A percentile compares a stretch with the other conserved stretches of the same genome.
Conservation (phyloP, 108 stramenopile genomes). For the Mayamaea pseudoterrestris region DNA sequence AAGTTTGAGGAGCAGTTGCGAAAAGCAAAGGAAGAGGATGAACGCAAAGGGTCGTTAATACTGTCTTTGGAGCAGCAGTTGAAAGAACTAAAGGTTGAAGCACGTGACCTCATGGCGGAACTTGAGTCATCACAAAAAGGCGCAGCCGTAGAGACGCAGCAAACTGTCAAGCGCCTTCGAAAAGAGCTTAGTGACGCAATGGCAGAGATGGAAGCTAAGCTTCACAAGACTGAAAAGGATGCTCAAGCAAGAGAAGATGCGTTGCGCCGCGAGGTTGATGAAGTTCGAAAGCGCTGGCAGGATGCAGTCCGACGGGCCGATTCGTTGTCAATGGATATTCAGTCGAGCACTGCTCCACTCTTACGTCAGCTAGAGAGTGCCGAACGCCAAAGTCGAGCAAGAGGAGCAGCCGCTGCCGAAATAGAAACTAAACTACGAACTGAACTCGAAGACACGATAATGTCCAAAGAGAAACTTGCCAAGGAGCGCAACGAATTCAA, state of each 20-base stretch:
- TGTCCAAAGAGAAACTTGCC: conserved; percentile 39
- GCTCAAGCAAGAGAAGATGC: conserved; percentile 73
- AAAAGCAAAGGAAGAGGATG: conserved; percentile 34
- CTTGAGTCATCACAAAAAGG: conserved; percentile 32
- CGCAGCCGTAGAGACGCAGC: conserved; percentile 39
- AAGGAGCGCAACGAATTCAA: conserved; percentile 60
- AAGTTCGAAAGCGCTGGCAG: conserved; percentile 75
- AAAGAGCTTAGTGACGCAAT: conserved; percentile 58
- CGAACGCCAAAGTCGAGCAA: conserved; percentile 58
- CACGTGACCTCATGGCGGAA: conserved; percentile 39
- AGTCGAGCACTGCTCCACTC: conserved; percentile 70
- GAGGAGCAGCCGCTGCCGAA: conserved; percentile 58
- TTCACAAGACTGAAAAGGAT: conserved; percentile 61
- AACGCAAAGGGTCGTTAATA: conserved; percentile 40
- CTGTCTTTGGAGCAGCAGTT: conserved; percentile 52
- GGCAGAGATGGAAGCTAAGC: conserved; percentile 53
- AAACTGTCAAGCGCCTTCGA: conserved; percentile 38
- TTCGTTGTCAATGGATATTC: conserved; percentile 68
- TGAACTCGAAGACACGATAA: conserved; percentile 58
- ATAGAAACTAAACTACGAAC: conserved; percentile 59
- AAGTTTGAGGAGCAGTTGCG: conserved; percentile 56
- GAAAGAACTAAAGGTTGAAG: conserved; percentile 45
- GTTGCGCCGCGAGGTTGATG: conserved; percentile 63
- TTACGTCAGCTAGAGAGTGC: conserved; percentile 67
- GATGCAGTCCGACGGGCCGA: conserved; percentile 77